Percentiles rank a stretch among this genome's conserved stretches.
Evolutionary conservation across 257 asterid genomes (phyloP).

Genomic region (Leonotis leonurus): DNA sequence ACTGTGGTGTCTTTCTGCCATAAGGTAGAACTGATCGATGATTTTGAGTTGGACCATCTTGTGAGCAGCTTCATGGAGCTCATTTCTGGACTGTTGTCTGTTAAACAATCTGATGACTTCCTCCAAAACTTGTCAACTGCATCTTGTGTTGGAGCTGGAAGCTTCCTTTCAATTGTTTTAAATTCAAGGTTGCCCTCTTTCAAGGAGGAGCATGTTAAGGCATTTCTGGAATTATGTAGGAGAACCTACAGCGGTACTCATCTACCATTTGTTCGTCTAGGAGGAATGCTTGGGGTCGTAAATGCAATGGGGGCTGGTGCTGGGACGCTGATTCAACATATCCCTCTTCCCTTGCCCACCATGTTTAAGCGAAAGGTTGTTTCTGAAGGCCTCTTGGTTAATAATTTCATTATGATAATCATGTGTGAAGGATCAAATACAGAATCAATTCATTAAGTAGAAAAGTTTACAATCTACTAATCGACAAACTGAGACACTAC

Average conservation of each 20-base stretch:
- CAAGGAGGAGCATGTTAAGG: conserved; percentile 44
- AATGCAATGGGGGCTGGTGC: conserved; percentile 85
- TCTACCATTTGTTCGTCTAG: conserved; percentile 63
- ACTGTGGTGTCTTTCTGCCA: conserved; percentile 62
- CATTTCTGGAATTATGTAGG: conserved; percentile 49
- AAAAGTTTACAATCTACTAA: neutral
- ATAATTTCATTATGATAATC: too few relatives aligned
- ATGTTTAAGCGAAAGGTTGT: conserved; percentile 49
- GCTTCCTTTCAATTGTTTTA: conserved; percentile 49
- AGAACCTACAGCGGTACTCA: conserved; percentile 55
- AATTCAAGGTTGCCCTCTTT: conserved; percentile 53
- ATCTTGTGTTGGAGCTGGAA: conserved; percentile 86
- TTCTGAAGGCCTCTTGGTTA: neutral
- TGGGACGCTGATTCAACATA: conserved; percentile 39
- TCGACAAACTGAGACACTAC: conserved; percentile 4
- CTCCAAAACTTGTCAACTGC: conserved; percentile 71
- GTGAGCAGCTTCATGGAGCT: conserved; percentile 44
- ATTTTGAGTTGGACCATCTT: conserved; percentile 45
- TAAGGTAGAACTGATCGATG: conserved; percentile 68
- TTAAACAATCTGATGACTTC: conserved; percentile 43
- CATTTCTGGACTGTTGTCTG: conserved; percentile 48
- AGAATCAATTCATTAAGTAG: too few relatives aligned
- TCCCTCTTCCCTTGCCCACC: conserved; percentile 20
- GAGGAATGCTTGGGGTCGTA: conserved; percentile 85
- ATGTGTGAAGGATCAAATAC: too few relatives aligned